phyloP scores from a whole-genome alignment of 306 rosid genomes.

The Mucuna pruriens region DNA sequence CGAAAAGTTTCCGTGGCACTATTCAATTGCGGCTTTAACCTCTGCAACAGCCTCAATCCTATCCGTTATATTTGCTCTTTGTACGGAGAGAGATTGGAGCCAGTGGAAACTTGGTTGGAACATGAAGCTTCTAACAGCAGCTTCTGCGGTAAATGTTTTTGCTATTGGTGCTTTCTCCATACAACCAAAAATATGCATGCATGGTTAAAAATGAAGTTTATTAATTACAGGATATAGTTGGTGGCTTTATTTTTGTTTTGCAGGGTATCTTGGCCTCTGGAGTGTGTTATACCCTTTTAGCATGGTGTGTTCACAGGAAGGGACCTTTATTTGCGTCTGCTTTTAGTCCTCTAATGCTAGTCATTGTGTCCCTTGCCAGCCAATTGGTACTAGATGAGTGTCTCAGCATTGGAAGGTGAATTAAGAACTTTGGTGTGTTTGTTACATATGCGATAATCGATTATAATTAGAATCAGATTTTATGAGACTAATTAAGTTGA shows the following conservation, averaged over 20 bases:
- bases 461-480: too few species aligned
- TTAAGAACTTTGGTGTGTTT: too few species aligned
- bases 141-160: conserved; percentile 33
- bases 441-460: too few species aligned
- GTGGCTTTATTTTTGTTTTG: not conserved
- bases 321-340: conserved; percentile 49
- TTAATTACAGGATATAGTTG: not conserved
- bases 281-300: conserved; percentile 23
- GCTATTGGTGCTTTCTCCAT: not conserved
- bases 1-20: conserved; percentile 47
- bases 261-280: conserved; percentile 46
- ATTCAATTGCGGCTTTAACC: conserved; percentile 50
- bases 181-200: not conserved
- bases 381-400: conserved; percentile 11
- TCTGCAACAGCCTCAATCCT: conserved; percentile 11
- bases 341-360: conserved; percentile 43
- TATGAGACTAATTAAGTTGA: too few species aligned
- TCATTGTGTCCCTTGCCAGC: conserved; percentile 18
- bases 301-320: conserved; percentile 42
- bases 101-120: conserved; percentile 46
- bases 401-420: conserved; percentile 36
- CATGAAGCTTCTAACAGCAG: conserved; percentile 31
- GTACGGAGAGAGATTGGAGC: conserved; percentile 36
- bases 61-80: conserved; percentile 29
- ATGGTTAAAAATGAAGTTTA: not conserved